Evolutionary conservation across 169 alveolate species (phyloP), one percentile per base, ranked within the genome.

Genomic region (Plasmodium fragile): DNA sequence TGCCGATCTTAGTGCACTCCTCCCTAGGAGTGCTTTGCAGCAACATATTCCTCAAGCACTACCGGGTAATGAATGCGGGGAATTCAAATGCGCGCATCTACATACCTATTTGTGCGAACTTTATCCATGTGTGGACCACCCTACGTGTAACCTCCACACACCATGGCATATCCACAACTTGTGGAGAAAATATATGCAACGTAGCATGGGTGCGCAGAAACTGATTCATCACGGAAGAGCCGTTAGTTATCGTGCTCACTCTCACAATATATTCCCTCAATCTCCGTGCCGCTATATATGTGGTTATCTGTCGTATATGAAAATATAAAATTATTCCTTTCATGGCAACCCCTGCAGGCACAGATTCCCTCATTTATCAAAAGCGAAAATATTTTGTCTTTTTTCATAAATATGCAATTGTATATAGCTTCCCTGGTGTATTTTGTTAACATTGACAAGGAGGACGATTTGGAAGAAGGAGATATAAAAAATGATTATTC

Each of bases 381-480:
- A 52, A 71, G n/a, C 39, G 94, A 91, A 45, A 91, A 81, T 55
- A 13, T 91, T 49, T 52, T 91, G 34, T 80, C 94, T 16, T 59
- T 91, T 69, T 91, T 91, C 79, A 70, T 91, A n/a, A 91, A 91
- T 72, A 30, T 73, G 22, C 94, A 91, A 81, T 52, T 91, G 59
- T 91, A 91, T 91, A n/a, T 91, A 30, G 94, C 94, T 52, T 80
- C 94, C 78, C 55, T 91, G 22, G 41, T 91, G 49, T 91, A 91
- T 81, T 91, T 91, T 49, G 78, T 72, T 91, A 81, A 91, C 36
- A 71, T 71, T 45, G 83, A 81, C 39, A 36, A 52, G 25, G 77
- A 90, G 6, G 94, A 80, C 45, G 83, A 78, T 28, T 41, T 28
- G 53, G 89, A 78, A 28, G 65, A 91, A 45, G 78, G 75, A 32